Evolutionary conservation across 1,284 basidiomycete species (phyloP).

Genomic region (Pascua sp.): DNA sequence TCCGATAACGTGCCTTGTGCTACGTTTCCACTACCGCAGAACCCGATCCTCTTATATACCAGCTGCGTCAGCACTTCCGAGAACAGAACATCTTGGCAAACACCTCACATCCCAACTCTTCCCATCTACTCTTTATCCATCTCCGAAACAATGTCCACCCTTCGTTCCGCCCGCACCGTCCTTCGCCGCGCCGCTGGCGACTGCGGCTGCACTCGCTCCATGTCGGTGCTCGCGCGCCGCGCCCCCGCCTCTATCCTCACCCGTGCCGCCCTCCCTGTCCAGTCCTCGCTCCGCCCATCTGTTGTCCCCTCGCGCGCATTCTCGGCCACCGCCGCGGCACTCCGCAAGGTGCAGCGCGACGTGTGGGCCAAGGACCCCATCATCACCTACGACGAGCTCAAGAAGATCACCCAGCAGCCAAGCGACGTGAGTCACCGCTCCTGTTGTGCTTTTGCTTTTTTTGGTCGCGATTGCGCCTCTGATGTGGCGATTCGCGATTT

Average conservation of each 20-base stretch:
- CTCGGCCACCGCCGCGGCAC: slow-evolving; percentile 1
- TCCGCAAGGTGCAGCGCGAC: slow-evolving; percentile 8
- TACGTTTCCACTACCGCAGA: too few relatives aligned
- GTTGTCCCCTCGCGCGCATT: background rate
- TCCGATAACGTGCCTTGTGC: too few relatives aligned
- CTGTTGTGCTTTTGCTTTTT: too few relatives aligned
- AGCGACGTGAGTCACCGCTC: slow-evolving; percentile 60
- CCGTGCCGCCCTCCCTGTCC: background rate
- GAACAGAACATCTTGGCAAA: too few relatives aligned
- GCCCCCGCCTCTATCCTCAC: background rate
- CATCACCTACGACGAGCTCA: slow-evolving; percentile 77
- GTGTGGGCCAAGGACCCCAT: slow-evolving; percentile 51
- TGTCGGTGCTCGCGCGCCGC: background rate
- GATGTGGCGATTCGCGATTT: background rate
- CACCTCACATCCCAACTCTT: too few relatives aligned
- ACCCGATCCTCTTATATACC: too few relatives aligned
- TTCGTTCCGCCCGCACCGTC: background rate
- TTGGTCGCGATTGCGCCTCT: too few relatives aligned
- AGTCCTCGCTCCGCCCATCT: background rate
- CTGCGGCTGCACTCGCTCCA: background rate
- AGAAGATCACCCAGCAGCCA: slow-evolving; percentile 75
- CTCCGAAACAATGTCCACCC: too few relatives aligned
- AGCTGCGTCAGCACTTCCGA: too few relatives aligned
- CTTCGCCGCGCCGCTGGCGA: background rate
- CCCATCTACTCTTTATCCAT: too few relatives aligned